phyloP scores from a whole-genome alignment of 2,329 filamentous ascomycete genomes.

The Penicillium sp. region DNA sequence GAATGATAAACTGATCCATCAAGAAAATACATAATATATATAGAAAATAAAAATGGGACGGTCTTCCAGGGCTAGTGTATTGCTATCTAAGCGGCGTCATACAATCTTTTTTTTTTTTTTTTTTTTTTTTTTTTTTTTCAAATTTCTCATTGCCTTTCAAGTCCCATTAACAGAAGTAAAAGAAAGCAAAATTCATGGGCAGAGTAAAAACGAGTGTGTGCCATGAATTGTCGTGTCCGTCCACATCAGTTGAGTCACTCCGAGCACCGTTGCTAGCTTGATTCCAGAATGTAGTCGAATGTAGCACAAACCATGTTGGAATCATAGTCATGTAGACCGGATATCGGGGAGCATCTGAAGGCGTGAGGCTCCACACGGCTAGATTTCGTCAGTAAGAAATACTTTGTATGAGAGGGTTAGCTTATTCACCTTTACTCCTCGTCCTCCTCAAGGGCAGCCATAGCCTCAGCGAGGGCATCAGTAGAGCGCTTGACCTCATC shows the following conservation, averaged over 20 bases:
- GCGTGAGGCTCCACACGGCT: neutral
- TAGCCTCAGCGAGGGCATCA: conserved; percentile 33
- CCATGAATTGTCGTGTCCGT: conserved; percentile 5
- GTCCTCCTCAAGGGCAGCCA: conserved; percentile 32
- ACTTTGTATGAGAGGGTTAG: neutral
- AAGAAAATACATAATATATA: neutral
- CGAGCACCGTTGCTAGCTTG: neutral
- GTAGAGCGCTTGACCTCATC: conserved; percentile 46
- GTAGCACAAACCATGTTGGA: neutral
- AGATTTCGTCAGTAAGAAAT: neutral
- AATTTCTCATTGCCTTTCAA: neutral
- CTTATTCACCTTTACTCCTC: conserved; percentile 24
- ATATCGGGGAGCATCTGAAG: neutral
- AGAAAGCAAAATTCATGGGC: conserved; percentile 2
- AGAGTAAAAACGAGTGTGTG: conserved; percentile 16
- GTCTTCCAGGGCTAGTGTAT: neutral
- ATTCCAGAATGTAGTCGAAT: neutral
- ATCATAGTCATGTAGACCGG: neutral
- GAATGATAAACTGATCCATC: neutral
- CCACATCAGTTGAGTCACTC: neutral
- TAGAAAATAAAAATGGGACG: neutral
- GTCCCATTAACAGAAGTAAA: neutral
- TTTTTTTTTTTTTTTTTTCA: neutral
- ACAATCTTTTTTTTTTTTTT: neutral
- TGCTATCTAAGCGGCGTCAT: neutral